Conservation (phyloP, 495 filamentous ascomycete genomes). For the Penicillium chermesinum region DNA sequence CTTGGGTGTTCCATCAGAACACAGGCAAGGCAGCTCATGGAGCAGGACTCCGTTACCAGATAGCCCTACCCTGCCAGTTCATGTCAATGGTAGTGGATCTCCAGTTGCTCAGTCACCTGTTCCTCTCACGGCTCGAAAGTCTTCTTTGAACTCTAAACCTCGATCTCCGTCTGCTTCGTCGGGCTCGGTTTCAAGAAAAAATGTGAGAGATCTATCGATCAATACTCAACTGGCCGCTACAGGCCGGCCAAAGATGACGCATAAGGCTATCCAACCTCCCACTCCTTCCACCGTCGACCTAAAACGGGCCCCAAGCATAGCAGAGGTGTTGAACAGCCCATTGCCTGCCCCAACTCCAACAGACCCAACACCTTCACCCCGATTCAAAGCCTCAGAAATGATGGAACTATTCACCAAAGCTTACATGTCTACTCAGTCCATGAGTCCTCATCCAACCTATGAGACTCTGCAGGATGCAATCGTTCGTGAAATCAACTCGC, state of each 20-base stretch:
- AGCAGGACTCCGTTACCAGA: constrained; percentile 38
- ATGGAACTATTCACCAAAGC: constrained; percentile 43
- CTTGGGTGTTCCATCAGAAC: constrained; percentile 33
- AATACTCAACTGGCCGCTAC: constrained; percentile 35
- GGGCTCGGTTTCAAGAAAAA: constrained; percentile 28
- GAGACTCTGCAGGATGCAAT: constrained; percentile 45
- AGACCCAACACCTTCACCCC: constrained; percentile 18
- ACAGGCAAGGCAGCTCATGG: constrained; percentile 35
- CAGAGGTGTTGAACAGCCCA: constrained; percentile 44
- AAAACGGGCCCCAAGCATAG: constrained; percentile 36
- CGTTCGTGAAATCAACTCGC: constrained; percentile 45
- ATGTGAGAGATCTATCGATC: constrained; percentile 41
- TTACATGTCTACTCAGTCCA: constrained; percentile 26
- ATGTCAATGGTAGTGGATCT: constrained; percentile 8
- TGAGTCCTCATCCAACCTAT: constrained; percentile 36
- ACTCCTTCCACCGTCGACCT: constrained; percentile 27
- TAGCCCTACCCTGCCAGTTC: constrained; percentile 35
- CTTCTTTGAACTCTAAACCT: constrained; percentile 12
- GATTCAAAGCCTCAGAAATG: constrained; percentile 35
- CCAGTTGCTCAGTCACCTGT: constrained; percentile 6
- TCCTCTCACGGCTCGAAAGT: constrained; percentile 8
- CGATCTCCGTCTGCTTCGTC: constrained; percentile 15
- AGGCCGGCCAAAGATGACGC: constrained; percentile 31
- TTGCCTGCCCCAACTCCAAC: constrained; percentile 25
- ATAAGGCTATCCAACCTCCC: constrained; percentile 40